Evolutionary conservation across 306 rosid genomes (phyloP).

Genomic region (Fagus sylvatica): DNA sequence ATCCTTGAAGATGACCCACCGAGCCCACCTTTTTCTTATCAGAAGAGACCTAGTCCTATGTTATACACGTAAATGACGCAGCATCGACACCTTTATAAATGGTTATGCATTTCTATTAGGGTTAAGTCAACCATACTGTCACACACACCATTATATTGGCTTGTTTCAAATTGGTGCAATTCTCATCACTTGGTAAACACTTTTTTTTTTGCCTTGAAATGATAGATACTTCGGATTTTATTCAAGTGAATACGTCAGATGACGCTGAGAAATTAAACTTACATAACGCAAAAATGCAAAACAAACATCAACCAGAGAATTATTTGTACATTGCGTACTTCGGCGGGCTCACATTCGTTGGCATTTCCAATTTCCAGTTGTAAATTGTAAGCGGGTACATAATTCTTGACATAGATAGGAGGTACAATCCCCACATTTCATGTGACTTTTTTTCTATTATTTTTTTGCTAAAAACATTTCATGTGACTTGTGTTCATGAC

Average conservation of each 20-base stretch:
- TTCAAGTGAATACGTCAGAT: not conserved
- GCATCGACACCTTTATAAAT: slow-evolving; percentile 12
- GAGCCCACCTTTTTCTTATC: not conserved
- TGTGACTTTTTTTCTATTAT: too few species aligned
- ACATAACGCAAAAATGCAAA: too few species aligned
- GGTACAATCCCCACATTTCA: too few species aligned
- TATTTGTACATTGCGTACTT: too few species aligned
- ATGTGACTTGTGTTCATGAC: too few species aligned
- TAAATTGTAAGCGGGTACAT: too few species aligned
- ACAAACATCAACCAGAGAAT: too few species aligned
- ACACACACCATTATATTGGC: slow-evolving; percentile 1
- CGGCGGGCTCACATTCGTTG: too few species aligned
- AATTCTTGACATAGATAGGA: too few species aligned
- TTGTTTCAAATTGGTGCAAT: slow-evolving; percentile 1
- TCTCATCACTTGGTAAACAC: not conserved
- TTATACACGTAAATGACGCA: slow-evolving; percentile 22
- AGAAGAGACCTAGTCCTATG: slow-evolving; percentile 1
- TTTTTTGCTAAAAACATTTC: too few species aligned
- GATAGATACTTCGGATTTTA: not conserved
- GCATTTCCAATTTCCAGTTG: too few species aligned
- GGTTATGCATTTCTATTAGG: slow-evolving; percentile 17
- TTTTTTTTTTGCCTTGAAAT: not conserved
- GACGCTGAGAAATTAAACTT: not conserved
- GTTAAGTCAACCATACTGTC: slow-evolving; percentile 24
- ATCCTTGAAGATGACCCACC: slow-evolving; percentile 37